Evolutionary conservation across 2,329 filamentous ascomycete species (phyloP), one percentile per base, ranked within the genome.

Genomic region (Hirsutella rhossiliensis): DNA sequence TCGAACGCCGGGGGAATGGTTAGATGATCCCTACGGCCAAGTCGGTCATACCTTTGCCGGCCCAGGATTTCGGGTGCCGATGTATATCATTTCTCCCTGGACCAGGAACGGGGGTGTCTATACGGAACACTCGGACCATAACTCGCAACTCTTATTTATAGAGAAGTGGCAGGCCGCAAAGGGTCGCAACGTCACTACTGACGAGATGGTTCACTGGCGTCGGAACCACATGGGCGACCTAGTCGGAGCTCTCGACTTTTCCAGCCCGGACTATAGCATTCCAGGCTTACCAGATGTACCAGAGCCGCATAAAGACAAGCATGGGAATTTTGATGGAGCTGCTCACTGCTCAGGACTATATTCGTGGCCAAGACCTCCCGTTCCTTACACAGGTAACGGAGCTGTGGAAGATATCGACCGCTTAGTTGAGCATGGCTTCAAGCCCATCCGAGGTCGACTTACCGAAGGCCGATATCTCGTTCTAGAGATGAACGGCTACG

Each of bases 21-120:
- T 63, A 7, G 61, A 75, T 55, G 60, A 66, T 30, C 63, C 66
- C 1, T 61, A 68, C 32, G 48, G 53, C 18, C 45, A 61, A 4
- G 65, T 67, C 28, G 68, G 68, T 31, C 51, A 57, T 43, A 62
- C 58, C 1, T 62, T 55, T 42, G 50, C 56, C 11, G 56, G 56
- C 5, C 56, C 52, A 12, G 61, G 61, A 27, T 68, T 73, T 52
- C 70, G 73, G 8, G 60, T 76, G 2, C 73, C 73, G 0, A 71
- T 76, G 47, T 71, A 71, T 49, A 73, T 76, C 54, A 63, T 76
- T 44, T 76, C 73, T 0, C 73, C 73, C 0, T 76, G 69, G 65
- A 76, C 72, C 0, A 68, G 72, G 13, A 69, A 69, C 11, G 69
- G 67, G 9, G 65, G 71, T 19, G 71, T 76, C 3, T 75, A 72